Evolutionary conservation across 106 monocot species (phyloP).

Genomic region (Phalaenopsis aphrodite): DNA sequence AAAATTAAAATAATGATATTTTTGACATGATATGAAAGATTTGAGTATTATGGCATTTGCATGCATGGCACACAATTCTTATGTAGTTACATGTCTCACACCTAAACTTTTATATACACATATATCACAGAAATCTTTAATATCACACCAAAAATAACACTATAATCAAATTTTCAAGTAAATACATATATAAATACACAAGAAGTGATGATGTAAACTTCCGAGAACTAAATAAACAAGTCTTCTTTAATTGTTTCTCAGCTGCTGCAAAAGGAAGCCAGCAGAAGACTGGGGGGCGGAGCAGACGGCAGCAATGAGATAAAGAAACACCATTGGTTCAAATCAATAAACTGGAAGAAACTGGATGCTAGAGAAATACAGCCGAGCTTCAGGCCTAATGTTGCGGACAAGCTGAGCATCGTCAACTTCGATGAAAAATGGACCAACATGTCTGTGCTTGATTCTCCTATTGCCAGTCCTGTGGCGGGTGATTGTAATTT

Average conservation of each 20-base stretch:
- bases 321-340: conserved; percentile 96
- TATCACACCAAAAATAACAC: no score
- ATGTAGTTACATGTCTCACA: no score
- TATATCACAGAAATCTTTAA: no score
- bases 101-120: no score
- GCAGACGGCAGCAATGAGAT: conserved; percentile 64
- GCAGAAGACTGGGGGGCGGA: conserved; percentile 73
- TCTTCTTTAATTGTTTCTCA: conserved; percentile 14
- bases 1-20: no score
- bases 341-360: conserved; percentile 76
- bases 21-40: no score
- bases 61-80: no score
- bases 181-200: no score
- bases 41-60: no score
- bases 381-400: conserved; percentile 82
- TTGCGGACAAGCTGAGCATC: conserved; percentile 60
- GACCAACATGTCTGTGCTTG: conserved; percentile 68
- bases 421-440: conserved; percentile 87
- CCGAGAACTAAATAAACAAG: not conserved
- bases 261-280: conserved; percentile 87
- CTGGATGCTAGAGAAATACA: conserved; percentile 70
- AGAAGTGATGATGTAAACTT: not conserved
- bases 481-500: conserved; percentile 53
- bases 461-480: conserved; percentile 84
- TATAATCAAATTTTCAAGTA: no score